Percentiles rank a stretch among this genome's conserved stretches.
These are phyloP conservation scores for Saksenaea vasiformis DNA, from an alignment of 371 early-diverging fungal species.

Conservation along the genomic window DNA sequence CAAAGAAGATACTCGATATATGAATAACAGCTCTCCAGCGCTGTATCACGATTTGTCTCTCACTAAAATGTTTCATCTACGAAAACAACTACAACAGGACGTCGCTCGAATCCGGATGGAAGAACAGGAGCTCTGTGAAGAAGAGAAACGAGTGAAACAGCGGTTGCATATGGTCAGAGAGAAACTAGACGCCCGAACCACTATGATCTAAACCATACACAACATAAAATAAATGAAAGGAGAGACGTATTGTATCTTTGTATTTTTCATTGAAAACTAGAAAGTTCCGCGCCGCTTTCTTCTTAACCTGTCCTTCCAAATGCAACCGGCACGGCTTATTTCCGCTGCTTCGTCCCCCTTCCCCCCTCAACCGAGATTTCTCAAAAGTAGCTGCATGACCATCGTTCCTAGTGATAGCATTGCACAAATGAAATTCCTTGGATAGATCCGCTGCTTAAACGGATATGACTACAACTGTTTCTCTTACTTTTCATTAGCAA, in stretches of 20 bases:
- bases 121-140: constrained; percentile 43
- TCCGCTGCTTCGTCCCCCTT: no score
- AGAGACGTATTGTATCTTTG: not conserved
- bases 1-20: not conserved
- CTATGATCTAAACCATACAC: not conserved
- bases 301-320: no score
- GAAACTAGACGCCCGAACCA: constrained; percentile 20
- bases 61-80: not conserved
- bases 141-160: constrained; percentile 46
- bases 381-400: no score
- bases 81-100: constrained; percentile 42
- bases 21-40: not conserved
- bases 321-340: no score
- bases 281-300: no score
- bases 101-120: constrained; percentile 46
- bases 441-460: no score
- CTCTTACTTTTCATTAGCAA: no score
- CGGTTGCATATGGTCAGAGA: constrained; percentile 44
- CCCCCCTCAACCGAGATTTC: no score
- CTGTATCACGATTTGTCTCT: not conserved
- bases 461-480: no score
- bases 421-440: no score
- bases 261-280: not conserved
- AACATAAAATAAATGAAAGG: not conserved
- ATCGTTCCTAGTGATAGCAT: no score